Evolutionary conservation across 1,139 yeast species (phyloP).

Genomic region (Kodamaea derodonti): DNA sequence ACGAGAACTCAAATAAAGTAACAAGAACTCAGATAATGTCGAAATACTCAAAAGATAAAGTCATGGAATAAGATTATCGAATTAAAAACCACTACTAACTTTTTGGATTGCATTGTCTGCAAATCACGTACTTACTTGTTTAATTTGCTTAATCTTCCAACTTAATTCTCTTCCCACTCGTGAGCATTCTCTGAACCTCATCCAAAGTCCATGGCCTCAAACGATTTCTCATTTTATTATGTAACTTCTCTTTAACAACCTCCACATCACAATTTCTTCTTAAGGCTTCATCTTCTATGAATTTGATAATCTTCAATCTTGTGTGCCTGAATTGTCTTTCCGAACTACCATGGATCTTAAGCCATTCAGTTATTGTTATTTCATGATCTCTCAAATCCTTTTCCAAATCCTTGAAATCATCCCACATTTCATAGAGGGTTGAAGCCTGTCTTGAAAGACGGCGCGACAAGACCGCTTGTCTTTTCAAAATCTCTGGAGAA

Average conservation of each 20-base stretch:
- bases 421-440: constrained; percentile 38
- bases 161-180: constrained; percentile 29
- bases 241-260: constrained; percentile 27
- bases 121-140: too few species aligned
- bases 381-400: constrained; percentile 25
- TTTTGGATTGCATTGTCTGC: too few species aligned
- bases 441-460: constrained; percentile 32
- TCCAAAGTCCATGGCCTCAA: constrained; percentile 36
- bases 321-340: constrained; percentile 36
- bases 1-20: too few species aligned
- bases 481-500: constrained; percentile 11
- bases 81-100: too few species aligned
- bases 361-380: constrained; percentile 33
- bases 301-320: constrained; percentile 30
- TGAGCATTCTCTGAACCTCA: constrained; percentile 37
- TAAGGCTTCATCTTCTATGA: constrained; percentile 32
- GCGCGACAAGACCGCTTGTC: constrained; percentile 23
- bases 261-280: constrained; percentile 22
- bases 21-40: too few species aligned
- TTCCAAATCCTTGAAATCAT: constrained; percentile 33
- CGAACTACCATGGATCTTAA: constrained; percentile 32
- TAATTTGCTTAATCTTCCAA: constrained; percentile 23
- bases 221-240: constrained; percentile 31
- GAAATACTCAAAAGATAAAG: too few species aligned
- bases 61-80: too few species aligned